phyloP scores from a whole-genome alignment of 768 basidiomycete genomes.

The Tulasnella sp. region DNA sequence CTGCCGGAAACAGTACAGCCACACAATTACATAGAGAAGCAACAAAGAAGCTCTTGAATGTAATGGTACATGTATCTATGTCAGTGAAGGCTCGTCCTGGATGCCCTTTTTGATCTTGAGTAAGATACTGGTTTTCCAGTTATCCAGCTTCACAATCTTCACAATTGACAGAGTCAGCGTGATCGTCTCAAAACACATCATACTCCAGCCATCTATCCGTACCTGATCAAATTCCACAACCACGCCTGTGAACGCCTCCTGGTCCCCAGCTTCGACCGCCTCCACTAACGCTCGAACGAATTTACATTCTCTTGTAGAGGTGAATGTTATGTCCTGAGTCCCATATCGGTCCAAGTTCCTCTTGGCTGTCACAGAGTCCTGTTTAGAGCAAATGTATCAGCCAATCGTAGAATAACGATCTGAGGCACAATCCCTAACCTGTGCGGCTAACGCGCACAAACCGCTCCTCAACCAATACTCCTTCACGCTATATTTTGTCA shows the following conservation, averaged over 20 bases:
- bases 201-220: not conserved
- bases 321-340: constrained; percentile 75
- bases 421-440: too few relatives aligned
- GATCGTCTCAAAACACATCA: not conserved
- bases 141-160: constrained; percentile 63
- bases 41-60: too few relatives aligned
- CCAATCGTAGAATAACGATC: too few relatives aligned
- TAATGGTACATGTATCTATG: too few relatives aligned
- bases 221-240: constrained; percentile 90
- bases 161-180: too few relatives aligned
- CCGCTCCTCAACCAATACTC: constrained; percentile 89
- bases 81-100: constrained; percentile 37
- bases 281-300: constrained; percentile 70
- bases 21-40: too few relatives aligned
- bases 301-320: constrained; percentile 83
- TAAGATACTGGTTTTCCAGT: constrained; percentile 89
- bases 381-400: not conserved
- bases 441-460: constrained; percentile 80
- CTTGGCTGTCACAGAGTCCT: constrained; percentile 79
- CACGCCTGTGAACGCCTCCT: constrained; percentile 66
- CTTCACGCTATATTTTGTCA: constrained; percentile 98
- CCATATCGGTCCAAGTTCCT: constrained; percentile 69
- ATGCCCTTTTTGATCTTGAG: constrained; percentile 81
- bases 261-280: constrained; percentile 59
- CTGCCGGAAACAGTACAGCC: too few relatives aligned